Evolutionary conservation across 352 stramenopile species (phyloP).

Genomic region (Thraustochytrium sp.): DNA sequence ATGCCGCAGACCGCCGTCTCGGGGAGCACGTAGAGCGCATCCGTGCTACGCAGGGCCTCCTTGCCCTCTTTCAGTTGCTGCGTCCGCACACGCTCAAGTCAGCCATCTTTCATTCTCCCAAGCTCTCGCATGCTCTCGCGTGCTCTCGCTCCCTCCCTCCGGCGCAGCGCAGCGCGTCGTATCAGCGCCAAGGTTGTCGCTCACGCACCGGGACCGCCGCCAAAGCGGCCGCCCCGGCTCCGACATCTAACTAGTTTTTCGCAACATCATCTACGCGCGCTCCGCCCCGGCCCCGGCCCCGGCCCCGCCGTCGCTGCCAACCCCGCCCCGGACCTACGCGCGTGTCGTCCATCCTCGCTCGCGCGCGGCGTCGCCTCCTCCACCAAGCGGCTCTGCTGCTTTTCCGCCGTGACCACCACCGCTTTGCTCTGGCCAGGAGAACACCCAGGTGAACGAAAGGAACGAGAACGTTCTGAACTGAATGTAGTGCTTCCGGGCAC

Average conservation of each 20-base stretch:
- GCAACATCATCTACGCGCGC: constrained; percentile 22
- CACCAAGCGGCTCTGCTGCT: neutral
- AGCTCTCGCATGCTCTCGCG: neutral
- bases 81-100: neutral
- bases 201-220: neutral
- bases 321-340: neutral
- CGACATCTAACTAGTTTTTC: constrained; percentile 46
- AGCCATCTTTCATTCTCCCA: neutral
- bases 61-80: neutral
- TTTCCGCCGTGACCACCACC: too few relatives aligned
- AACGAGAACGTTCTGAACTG: too few relatives aligned
- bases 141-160: neutral
- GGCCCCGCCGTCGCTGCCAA: neutral
- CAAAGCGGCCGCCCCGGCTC: neutral
- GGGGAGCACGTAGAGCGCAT: constrained; percentile 53
- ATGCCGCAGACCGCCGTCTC: constrained; percentile 66
- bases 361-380: neutral
- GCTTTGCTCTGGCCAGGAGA: too few relatives aligned
- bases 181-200: constrained; percentile 29
- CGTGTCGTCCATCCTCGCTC: neutral
- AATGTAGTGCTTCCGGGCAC: too few relatives aligned
- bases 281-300: neutral
- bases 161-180: neutral
- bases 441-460: too few relatives aligned
- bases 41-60: neutral